Evolutionary conservation across 768 basidiomycete genomes (phyloP), one percentile per base, ranked within the genome.

Genomic region (Sporobolomyces phaffii): DNA sequence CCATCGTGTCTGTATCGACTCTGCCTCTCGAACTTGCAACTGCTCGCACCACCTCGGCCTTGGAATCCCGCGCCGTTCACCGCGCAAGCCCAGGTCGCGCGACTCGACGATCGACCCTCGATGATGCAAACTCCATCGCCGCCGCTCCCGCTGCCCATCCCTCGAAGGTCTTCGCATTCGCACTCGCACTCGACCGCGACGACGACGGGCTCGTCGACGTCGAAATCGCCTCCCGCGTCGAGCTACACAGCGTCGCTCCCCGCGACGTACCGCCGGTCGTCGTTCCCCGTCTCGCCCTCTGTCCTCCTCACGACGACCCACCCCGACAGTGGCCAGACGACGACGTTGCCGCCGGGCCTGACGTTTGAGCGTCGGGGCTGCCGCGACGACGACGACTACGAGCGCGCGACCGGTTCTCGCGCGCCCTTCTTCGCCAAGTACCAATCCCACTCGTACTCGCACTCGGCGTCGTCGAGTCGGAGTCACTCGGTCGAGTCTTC

Each of bases 281-380:
- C 47, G 3, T 67, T 67, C 54, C 65, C 65, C 47, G 47, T 57
- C 53, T 56, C 65, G 26, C 60, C 60, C 29, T 17, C 38, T 3
- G 18, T 58, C 36, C 40, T 22, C 31, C 14, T 36, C 20, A 24
- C 47, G 28, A 49, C 47, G 5, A n/a, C 29, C 40, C 47, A 40
- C 6, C 43, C 44, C 50, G 2, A 44, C 50, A 5, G n/a, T n/a
- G 43, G 40, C 29, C 8, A 15, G 29, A 28, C 56, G 48, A 24
- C 26, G 28, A 50, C 18, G 17, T 3, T 58, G 18, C 62, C 48
- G 28, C 47, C 62, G 29, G 51, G 47, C 13, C 29, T 58, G 5
- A 11, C 10, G 3, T 28, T 58, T 40, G 40, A 52, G 5, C 26
- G 31, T 28, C 20, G 54, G 17, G 52, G 56, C 4, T 62, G 56